Conservation (phyloP, 306 rosid species). For the Cercis canadensis region DNA sequence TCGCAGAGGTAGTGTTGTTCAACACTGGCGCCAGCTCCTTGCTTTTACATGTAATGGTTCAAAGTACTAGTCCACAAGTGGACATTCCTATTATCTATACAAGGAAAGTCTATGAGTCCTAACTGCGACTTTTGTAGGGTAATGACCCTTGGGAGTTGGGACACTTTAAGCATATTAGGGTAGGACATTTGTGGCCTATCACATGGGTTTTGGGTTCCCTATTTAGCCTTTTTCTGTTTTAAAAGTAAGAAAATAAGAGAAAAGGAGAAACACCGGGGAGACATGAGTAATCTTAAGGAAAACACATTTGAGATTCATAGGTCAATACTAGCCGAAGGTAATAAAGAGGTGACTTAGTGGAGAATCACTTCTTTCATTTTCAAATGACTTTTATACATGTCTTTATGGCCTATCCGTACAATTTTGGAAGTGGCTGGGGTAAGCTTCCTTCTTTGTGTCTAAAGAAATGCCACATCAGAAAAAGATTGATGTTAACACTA, state of each 20-base stretch:
- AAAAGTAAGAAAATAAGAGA: too few relatives aligned
- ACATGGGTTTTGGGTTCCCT: slow-evolving; percentile 38
- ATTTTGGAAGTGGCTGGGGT: slow-evolving; percentile 23
- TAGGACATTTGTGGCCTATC: slow-evolving; percentile 38
- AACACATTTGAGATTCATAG: slow-evolving; percentile 26
- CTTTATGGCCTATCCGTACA: slow-evolving; percentile 54
- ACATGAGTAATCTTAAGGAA: slow-evolving; percentile 8
- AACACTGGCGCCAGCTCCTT: background rate
- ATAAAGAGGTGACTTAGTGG: slow-evolving; percentile 47
- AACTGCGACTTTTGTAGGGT: slow-evolving; percentile 34
- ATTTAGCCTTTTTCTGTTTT: background rate
- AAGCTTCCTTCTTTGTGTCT: slow-evolving; percentile 25
- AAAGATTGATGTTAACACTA: slow-evolving; percentile 33
- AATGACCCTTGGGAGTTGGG: slow-evolving; percentile 9
- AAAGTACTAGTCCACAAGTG: background rate
- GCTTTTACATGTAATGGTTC: slow-evolving; percentile 8
- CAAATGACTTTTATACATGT: slow-evolving; percentile 46
- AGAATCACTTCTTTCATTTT: slow-evolving; percentile 57
- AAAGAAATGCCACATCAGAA: slow-evolving; percentile 22
- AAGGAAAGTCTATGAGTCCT: background rate
- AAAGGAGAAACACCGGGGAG: background rate
- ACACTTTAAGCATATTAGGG: slow-evolving; percentile 43
- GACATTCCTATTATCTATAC: background rate
- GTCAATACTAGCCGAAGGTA: slow-evolving; percentile 50
- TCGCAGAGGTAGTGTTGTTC: too few relatives aligned